phyloP scores from a whole-genome alignment of 2,329 filamentous ascomycete species.

The Ophiosphaerella herpotricha region DNA sequence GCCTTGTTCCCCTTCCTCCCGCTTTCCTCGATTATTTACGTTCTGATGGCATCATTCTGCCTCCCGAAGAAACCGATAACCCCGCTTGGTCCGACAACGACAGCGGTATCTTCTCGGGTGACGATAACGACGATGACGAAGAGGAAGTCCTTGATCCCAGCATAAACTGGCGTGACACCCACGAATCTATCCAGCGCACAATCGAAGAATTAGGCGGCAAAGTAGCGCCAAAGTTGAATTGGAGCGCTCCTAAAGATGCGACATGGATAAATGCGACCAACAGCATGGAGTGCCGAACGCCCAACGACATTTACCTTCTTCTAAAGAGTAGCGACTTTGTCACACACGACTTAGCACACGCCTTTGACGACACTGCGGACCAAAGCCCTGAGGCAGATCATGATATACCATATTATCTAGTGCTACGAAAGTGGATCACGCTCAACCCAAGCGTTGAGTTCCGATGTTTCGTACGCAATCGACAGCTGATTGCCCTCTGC shows the following conservation, averaged over 20 bases:
- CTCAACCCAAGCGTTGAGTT: conserved; percentile 93
- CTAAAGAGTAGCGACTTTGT: conserved; percentile 95
- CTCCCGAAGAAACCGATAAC: conserved; percentile 64
- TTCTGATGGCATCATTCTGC: conserved; percentile 89
- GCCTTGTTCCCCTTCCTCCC: conserved; percentile 75
- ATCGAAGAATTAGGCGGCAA: conserved; percentile 83
- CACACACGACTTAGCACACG: conserved; percentile 90
- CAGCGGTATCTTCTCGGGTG: conserved; percentile 56
- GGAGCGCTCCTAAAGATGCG: conserved; percentile 95
- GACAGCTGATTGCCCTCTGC: conserved; percentile 78
- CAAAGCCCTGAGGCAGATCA: conserved; percentile 19
- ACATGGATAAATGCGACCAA: conserved; percentile 89
- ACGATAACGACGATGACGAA: conserved; percentile 55
- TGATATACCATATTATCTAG: conserved; percentile 74
- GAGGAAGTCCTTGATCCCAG: conserved; percentile 66
- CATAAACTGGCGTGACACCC: conserved; percentile 68
- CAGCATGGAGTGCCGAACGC: conserved; percentile 84
- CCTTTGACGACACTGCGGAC: conserved; percentile 74
- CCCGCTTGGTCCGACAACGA: conserved; percentile 54
- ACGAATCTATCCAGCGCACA: conserved; percentile 73
- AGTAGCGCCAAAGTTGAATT: conserved; percentile 93
- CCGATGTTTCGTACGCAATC: conserved; percentile 87
- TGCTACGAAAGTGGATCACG: conserved; percentile 85
- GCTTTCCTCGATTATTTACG: conserved; percentile 85
- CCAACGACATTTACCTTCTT: conserved; percentile 91